Percentiles rank a stretch among this genome's conserved stretches.
phyloP scores from a whole-genome alignment of 2,329 filamentous ascomycete species.

The Lachnellula arida region DNA sequence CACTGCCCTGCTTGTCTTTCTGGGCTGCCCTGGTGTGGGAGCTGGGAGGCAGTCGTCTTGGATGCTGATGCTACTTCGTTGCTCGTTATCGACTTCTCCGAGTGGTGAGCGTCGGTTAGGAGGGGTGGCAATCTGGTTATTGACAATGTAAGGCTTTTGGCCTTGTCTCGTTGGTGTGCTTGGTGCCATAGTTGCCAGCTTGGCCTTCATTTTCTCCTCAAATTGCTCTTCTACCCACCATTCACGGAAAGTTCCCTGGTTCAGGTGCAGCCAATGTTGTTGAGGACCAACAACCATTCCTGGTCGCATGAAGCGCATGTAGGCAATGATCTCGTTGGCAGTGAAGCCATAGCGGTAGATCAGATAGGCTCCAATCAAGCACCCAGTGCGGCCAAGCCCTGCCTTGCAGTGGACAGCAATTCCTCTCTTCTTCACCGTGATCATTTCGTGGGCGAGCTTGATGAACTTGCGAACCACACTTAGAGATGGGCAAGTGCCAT shows the following conservation, averaged over 20 bases:
- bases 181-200: slow-evolving; percentile 43
- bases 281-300: slow-evolving; percentile 99
- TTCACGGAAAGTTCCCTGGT: slow-evolving; percentile 95
- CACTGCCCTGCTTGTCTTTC: slow-evolving; percentile 78
- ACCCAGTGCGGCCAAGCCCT: slow-evolving; percentile 89
- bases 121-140: slow-evolving; percentile 73
- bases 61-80: slow-evolving; percentile 55
- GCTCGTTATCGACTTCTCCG: slow-evolving; percentile 87
- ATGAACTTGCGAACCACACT: slow-evolving; percentile 92
- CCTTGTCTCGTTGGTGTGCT: slow-evolving; percentile 59
- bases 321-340: slow-evolving; percentile 93
- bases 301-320: slow-evolving; percentile 98
- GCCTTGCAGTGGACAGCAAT: slow-evolving; percentile 99
- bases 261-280: slow-evolving; percentile 97
- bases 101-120: slow-evolving; percentile 78
- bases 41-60: slow-evolving; percentile 90
- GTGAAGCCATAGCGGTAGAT: slow-evolving; percentile 98
- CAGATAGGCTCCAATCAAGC: slow-evolving; percentile 92
- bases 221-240: slow-evolving; percentile 79
- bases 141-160: slow-evolving; percentile 53
- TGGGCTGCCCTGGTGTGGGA: slow-evolving; percentile 90
- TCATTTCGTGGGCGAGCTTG: slow-evolving; percentile 89
- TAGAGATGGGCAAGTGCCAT: slow-evolving; percentile 89
- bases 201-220: slow-evolving; percentile 45
- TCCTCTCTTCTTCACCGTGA: slow-evolving; percentile 82